Evolutionary conservation across 257 asterid genomes (phyloP).

Genomic region (Capsicum chinense): DNA sequence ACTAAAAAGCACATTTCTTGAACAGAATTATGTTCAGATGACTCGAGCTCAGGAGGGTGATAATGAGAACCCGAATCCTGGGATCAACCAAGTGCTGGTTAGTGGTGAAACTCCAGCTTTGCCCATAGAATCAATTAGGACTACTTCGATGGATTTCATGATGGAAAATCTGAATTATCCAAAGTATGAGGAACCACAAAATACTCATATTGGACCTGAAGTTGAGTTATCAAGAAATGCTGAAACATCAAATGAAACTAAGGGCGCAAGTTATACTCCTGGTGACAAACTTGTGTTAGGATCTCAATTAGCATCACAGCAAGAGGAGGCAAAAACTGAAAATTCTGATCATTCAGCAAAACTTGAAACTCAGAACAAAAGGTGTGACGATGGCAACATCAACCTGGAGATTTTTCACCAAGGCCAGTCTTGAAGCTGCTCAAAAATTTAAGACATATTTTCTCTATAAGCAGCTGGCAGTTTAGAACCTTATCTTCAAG

Average conservation of each 20-base stretch:
- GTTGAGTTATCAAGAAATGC: slow-evolving; percentile 27
- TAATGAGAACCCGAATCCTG: slow-evolving; percentile 31
- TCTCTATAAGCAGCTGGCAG: not conserved
- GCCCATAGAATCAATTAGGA: slow-evolving; percentile 39
- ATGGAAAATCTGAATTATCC: slow-evolving; percentile 39
- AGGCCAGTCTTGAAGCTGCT: slow-evolving; percentile 24
- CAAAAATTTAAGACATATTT: not conserved
- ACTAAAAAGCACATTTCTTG: slow-evolving; percentile 34
- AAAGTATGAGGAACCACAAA: slow-evolving; percentile 22
- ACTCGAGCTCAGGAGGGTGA: slow-evolving; percentile 28
- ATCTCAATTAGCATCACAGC: slow-evolving; percentile 33
- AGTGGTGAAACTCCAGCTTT: slow-evolving; percentile 50
- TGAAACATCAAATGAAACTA: slow-evolving; percentile 30
- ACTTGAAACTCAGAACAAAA: slow-evolving; percentile 31
- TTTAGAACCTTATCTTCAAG: not conserved
- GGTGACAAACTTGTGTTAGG: slow-evolving; percentile 28
- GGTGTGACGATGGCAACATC: slow-evolving; percentile 36
- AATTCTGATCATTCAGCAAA: slow-evolving; percentile 37
- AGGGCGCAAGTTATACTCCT: slow-evolving; percentile 27
- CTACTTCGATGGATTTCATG: slow-evolving; percentile 46
- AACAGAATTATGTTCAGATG: slow-evolving; percentile 32
- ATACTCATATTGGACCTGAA: slow-evolving; percentile 34
- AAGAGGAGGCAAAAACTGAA: slow-evolving; percentile 34
- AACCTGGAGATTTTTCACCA: slow-evolving; percentile 20
- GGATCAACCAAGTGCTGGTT: slow-evolving; percentile 46